phyloP scores from a whole-genome alignment of 768 basidiomycete genomes.

The Russula vinacea region DNA sequence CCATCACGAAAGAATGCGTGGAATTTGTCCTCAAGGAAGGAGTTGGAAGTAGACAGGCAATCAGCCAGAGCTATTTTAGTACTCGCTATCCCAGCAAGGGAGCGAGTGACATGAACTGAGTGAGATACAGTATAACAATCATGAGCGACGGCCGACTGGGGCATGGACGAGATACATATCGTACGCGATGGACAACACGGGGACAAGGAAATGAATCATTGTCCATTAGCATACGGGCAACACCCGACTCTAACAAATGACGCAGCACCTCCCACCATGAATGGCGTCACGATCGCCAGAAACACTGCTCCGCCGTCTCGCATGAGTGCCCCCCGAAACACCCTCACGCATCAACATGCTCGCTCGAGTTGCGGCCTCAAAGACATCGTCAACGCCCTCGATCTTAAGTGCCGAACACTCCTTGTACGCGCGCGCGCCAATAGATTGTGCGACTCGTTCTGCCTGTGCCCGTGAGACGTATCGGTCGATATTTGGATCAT shows the following conservation, averaged over 20 bases:
- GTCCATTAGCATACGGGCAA: conserved; percentile 16
- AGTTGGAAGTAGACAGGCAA: not conserved
- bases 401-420: conserved; percentile 90
- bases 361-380: conserved; percentile 93
- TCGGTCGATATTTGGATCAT: conserved; percentile 46
- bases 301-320: conserved; percentile 37
- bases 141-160: not conserved
- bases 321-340: conserved; percentile 47
- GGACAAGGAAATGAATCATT: conserved; percentile 9
- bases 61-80: not conserved
- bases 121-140: conserved; percentile 5
- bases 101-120: conserved; percentile 1
- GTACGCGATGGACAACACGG: not conserved
- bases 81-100: conserved; percentile 1
- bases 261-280: conserved; percentile 25
- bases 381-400: conserved; percentile 94
- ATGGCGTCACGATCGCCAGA: conserved; percentile 23
- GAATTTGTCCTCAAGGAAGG: not conserved
- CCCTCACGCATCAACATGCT: conserved; percentile 95
- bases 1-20: conserved; percentile 32
- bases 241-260: conserved; percentile 25
- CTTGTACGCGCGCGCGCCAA: conserved; percentile 92
- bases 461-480: conserved; percentile 79
- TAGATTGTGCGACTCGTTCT: conserved; percentile 73
- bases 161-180: conserved; percentile 16